Base-by-base conservation (phyloP, 768 basidiomycete species). In the Terana coerulea region DNA sequence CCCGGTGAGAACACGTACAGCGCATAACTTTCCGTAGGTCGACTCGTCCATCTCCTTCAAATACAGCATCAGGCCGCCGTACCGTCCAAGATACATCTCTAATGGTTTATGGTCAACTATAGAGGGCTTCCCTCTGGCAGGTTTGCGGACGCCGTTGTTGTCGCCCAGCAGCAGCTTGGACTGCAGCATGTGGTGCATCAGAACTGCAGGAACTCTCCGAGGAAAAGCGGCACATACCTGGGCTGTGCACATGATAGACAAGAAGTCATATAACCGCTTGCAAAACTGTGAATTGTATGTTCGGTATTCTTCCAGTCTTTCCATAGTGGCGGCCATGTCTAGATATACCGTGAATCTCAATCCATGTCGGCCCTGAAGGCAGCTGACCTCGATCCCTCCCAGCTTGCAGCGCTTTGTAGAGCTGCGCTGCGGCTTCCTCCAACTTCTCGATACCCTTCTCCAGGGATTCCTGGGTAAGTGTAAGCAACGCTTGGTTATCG, bases 241-340 rank as follows among this genome's bases (percentile, higher is more conserved):
- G 25, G 88, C 90, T 49, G 84, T 88, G 68, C 93, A 90, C 82
- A 95, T 89, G 64, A 98, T 90, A 11, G 86, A 81, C 33, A 98
- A 72, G 68, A 90, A 98, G 62, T 98, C 95, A 43, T 86, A 76
- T 35, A 98, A 67, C 22, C 95, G 80, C 65, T 95, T 95, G 73
- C 91, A 94, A 70, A 98, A 98, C 63, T 98, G 95, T 4, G 75
- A 67, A 55, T 95, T 95, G 64, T 94, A 82, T 2, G 88, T 92
- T 53, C 81, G 78, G 64, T 98, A 98, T 67, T 98, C 95, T 55
- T 86, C 82, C 54, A 97, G 72, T 24, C 94, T 76, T 68, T 94
- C 94, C 80, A 95, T 95, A 0, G 93, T 94, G 6, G 94, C 94
- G n/a, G 94, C 92, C 85, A 98, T 95, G 62, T 95, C 95, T 85